Evolutionary conservation across 140 eudicot species (phyloP), one percentile per base, ranked within the genome.

Genomic region (Anethum foeniculum): DNA sequence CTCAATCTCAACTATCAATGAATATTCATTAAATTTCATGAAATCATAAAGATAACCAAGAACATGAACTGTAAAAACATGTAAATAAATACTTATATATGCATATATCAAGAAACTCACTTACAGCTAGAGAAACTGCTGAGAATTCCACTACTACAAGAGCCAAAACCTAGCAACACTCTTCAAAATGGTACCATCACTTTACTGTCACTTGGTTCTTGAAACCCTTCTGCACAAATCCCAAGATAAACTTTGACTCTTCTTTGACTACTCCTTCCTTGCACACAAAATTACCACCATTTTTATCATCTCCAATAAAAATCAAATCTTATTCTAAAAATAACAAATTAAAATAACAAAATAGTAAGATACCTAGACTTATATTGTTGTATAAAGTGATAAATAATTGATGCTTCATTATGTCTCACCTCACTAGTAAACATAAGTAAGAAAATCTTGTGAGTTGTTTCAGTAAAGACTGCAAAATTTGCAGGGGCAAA

Each of bases 201-300:
- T 25, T 64, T 25, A 64, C 34, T 27, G 6, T 62, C 30, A 65
- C 39, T 65, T 65, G 19, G 38, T 65, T 65, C 73, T 65, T 65
- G 39, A 65, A 12, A 30, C 8, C 73, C 73, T 13, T 68, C 23
- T 68, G 74, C 74, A 68, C 74, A 68, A 68, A 68, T 68, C 74
- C 43, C 74, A 68, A 68, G 74, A 28, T 13, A 65, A 68, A 15
- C 41, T 68, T 34, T 68, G 74, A 68, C 74, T 68, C 44, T 28
- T 30, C 73, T 32, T 67, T 67, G 73, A 30, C 73, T 12, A 9
- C 73, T 14, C 73, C 73, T 2, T 3, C 21, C 69, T n/a, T 62
- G 34, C 27, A 7, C 23, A 68, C 23, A 68, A 68, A 12, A 68
- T 68, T 32, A 32, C 0, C 74, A 14, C 74, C n/a, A 32, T 32